Evolutionary conservation across 1,284 basidiomycete genomes (phyloP).

Genomic region (Mycosarcoma maydis): DNA sequence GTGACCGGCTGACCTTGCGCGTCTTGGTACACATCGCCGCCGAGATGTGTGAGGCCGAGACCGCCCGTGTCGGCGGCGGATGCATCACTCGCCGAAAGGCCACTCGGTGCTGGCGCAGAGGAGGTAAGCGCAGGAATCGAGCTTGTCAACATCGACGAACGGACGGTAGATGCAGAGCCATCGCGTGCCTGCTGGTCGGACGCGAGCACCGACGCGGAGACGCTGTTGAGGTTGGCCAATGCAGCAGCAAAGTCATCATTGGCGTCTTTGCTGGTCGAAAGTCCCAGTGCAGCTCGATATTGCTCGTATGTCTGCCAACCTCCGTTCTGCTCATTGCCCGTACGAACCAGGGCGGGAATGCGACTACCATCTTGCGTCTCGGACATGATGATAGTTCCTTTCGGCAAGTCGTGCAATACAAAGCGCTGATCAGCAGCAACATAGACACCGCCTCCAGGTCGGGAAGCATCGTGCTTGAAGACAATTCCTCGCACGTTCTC

Average conservation of each 20-base stretch:
- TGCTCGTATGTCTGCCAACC: conserved; percentile 64
- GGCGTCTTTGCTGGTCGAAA: conserved; percentile 24
- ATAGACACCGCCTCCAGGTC: conserved; percentile 85
- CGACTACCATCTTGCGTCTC: conserved; percentile 64
- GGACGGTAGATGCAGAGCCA: background rate
- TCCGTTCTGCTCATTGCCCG: conserved; percentile 49
- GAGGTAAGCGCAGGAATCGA: conserved; percentile 3
- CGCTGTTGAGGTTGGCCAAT: conserved; percentile 35
- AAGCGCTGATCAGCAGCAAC: conserved; percentile 72
- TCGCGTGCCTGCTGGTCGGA: background rate
- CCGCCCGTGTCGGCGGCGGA: background rate
- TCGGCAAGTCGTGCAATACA: conserved; percentile 74
- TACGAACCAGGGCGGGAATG: conserved; percentile 48
- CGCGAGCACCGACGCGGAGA: conserved; percentile 3
- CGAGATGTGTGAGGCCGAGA: conserved; percentile 49
- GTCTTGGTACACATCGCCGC: conserved; percentile 53
- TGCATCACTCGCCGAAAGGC: background rate
- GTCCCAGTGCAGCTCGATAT: conserved; percentile 36
- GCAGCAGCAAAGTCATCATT: conserved; percentile 27
- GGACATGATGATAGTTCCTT: conserved; percentile 74
- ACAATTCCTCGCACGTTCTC: conserved; percentile 71
- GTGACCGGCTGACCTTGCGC: conserved; percentile 48
- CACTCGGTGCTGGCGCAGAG: conserved; percentile 6
- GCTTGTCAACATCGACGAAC: conserved; percentile 7
- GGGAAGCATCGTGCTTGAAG: conserved; percentile 71